These are phyloP conservation scores for Carex sylvatica DNA, from an alignment of 202 grass and related monocot species.

Conservation along the genomic window DNA sequence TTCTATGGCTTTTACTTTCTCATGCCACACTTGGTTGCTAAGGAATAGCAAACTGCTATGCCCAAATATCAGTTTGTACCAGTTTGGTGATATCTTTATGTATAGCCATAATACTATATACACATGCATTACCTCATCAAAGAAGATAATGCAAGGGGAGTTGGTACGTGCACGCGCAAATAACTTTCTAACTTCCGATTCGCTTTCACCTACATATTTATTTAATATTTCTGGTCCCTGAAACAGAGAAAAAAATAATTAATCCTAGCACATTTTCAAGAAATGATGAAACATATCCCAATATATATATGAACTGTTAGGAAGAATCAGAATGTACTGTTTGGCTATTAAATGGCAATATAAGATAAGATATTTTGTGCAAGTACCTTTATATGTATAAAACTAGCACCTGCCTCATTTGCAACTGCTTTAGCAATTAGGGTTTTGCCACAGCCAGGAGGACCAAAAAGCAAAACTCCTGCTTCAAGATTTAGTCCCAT, in stretches of 20 bases:
- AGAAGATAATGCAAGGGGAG: conserved; percentile 84
- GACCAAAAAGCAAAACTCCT: conserved; percentile 84
- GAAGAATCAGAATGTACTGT: not conserved
- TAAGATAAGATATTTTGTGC: not conserved
- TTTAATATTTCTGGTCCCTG: conserved; percentile 91
- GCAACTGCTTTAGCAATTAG: conserved; percentile 95
- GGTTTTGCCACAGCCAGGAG: conserved; percentile 96
- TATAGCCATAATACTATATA: not conserved
- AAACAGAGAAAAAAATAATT: conserved; percentile 14
- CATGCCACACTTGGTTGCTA: not conserved
- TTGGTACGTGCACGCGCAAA: conserved; percentile 76
- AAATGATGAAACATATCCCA: not conserved
- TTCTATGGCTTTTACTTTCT: not conserved
- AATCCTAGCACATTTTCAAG: not conserved
- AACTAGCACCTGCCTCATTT: conserved; percentile 83
- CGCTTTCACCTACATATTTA: conserved; percentile 95
- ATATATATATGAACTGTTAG: not conserved
- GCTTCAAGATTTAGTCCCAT: conserved; percentile 70
- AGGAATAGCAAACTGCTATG: not conserved
- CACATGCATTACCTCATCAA: conserved; percentile 80
- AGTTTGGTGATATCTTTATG: not conserved
- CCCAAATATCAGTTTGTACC: conserved; percentile 9
- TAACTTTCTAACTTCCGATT: conserved; percentile 83
- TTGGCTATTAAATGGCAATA: not conserved
- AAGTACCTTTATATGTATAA: conserved; percentile 91